A percentile compares a stretch with the other conserved stretches of the same genome.
Evolutionary conservation across 805 yeast species (phyloP).

Genomic region (Candida caryicola): DNA sequence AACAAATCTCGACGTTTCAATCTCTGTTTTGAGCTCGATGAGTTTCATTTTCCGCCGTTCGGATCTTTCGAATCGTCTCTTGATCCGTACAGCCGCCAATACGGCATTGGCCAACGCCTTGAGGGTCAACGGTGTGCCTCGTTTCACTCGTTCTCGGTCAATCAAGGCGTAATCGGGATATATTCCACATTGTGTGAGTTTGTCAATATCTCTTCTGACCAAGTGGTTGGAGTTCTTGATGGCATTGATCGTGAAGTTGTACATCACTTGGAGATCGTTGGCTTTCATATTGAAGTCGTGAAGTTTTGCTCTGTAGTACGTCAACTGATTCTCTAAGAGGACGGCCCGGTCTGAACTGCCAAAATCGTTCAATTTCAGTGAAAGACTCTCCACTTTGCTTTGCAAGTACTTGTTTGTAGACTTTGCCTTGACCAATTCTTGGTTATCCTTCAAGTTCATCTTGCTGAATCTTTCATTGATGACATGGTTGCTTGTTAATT

Average conservation of each 20-base stretch:
- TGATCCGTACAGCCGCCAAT: slow-evolving; percentile 34
- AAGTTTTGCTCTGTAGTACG: slow-evolving; percentile 46
- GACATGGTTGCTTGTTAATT: slow-evolving; percentile 9
- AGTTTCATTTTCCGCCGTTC: slow-evolving; percentile 24
- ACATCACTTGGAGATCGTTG: slow-evolving; percentile 35
- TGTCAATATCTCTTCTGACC: slow-evolving; percentile 26
- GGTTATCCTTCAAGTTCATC: slow-evolving; percentile 11
- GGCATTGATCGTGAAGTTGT: slow-evolving; percentile 28
- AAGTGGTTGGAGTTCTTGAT: slow-evolving; percentile 25
- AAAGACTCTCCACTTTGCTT: slow-evolving; percentile 14
- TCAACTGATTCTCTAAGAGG: slow-evolving; percentile 39
- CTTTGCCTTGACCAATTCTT: slow-evolving; percentile 11
- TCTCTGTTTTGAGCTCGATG: slow-evolving; percentile 27
- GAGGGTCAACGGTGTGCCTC: slow-evolving; percentile 24
- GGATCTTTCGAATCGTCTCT: slow-evolving; percentile 26
- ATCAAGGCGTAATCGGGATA: slow-evolving; percentile 29
- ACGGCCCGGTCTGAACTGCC: slow-evolving; percentile 16
- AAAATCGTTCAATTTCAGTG: slow-evolving; percentile 31
- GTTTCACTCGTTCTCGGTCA: slow-evolving; percentile 10
- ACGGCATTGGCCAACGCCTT: slow-evolving; percentile 36
- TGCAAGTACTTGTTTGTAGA: slow-evolving; percentile 9
- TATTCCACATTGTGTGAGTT: slow-evolving; percentile 30
- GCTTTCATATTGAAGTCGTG: slow-evolving; percentile 39
- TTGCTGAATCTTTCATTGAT: slow-evolving; percentile 5
- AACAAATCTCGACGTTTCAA: slow-evolving; percentile 24